A percentile compares a stretch with the other conserved stretches of the same genome.
Evolutionary conservation across 208 protist species (phyloP).

Genomic region (Crithidia fasciculata): DNA sequence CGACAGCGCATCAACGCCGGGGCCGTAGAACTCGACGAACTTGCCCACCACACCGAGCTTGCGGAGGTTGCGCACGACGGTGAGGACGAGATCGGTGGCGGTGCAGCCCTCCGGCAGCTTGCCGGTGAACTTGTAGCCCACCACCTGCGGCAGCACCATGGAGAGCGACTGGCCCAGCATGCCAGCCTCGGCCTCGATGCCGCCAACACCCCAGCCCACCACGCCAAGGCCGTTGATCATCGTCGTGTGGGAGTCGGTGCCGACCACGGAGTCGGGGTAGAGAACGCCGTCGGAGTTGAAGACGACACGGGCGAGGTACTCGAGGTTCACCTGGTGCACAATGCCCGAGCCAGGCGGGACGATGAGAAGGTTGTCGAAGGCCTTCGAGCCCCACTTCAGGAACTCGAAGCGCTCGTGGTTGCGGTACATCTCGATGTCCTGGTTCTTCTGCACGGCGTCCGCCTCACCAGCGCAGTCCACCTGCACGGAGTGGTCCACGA

Average conservation of each 20-base stretch:
- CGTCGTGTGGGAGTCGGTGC: slow-evolving; percentile 97
- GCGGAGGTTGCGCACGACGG: slow-evolving; percentile 92
- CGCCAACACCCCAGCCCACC: slow-evolving; percentile 96
- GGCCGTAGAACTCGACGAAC: slow-evolving; percentile 98
- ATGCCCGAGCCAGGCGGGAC: slow-evolving; percentile 97
- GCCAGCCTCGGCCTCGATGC: slow-evolving; percentile 96
- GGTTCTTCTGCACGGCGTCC: slow-evolving; percentile 90
- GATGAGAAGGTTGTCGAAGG: slow-evolving; percentile 95
- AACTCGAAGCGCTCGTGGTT: slow-evolving; percentile 97
- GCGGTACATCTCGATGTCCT: slow-evolving; percentile 95
- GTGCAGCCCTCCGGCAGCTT: slow-evolving; percentile 91
- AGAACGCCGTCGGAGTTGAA: slow-evolving; percentile 92
- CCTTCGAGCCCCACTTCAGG: slow-evolving; percentile 96
- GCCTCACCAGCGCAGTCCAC: slow-evolving; percentile 81
- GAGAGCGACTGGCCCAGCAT: slow-evolving; percentile 96
- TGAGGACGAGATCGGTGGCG: slow-evolving; percentile 97
- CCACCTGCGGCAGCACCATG: slow-evolving; percentile 96
- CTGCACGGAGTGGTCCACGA: slow-evolving; percentile 97
- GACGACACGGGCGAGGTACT: slow-evolving; percentile 96
- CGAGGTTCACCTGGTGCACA: slow-evolving; percentile 98
- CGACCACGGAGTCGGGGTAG: slow-evolving; percentile 97
- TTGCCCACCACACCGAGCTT: slow-evolving; percentile 96
- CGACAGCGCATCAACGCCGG: slow-evolving; percentile 89
- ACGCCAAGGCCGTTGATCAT: slow-evolving; percentile 98
- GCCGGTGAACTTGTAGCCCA: slow-evolving; percentile 95